These are phyloP conservation scores for Citrus australasica DNA, from an alignment of 345 rosid species.

Conservation along the genomic window DNA sequence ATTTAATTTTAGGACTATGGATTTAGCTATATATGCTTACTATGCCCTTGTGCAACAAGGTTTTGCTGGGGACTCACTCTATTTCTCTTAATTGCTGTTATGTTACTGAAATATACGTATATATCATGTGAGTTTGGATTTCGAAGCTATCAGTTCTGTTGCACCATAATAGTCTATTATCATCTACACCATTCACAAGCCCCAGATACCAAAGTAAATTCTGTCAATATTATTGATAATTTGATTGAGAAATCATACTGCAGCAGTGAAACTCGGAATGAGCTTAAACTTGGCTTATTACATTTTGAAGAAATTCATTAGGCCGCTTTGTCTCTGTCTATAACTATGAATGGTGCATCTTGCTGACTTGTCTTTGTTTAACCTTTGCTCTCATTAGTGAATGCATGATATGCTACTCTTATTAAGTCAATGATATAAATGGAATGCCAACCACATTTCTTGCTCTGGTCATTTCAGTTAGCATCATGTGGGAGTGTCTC, in stretches of 20 bases:
- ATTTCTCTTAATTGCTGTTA: too few relatives aligned
- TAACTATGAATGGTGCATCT: background rate
- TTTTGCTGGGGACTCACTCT: background rate
- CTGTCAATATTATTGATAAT: background rate
- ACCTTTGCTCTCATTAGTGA: background rate
- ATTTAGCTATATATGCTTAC: background rate
- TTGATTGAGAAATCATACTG: background rate
- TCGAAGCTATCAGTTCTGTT: too few relatives aligned
- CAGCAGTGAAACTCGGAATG: background rate
- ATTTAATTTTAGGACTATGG: background rate
- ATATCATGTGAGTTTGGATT: background rate
- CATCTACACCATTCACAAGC: background rate
- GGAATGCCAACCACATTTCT: background rate
- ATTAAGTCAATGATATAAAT: background rate
- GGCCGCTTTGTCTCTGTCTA: background rate
- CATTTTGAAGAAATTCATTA: background rate
- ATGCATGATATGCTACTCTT: background rate
- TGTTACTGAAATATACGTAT: too few relatives aligned
- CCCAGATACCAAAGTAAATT: background rate
- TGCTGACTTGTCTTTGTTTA: background rate
- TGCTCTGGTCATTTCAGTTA: slow-evolving; percentile 23
- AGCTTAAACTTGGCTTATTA: background rate
- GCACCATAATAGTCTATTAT: too few relatives aligned
- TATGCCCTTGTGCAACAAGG: background rate
- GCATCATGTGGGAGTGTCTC: slow-evolving; percentile 49